phyloP scores from a whole-genome alignment of 352 stramenopile genomes.

The Phytophthora multivora region DNA sequence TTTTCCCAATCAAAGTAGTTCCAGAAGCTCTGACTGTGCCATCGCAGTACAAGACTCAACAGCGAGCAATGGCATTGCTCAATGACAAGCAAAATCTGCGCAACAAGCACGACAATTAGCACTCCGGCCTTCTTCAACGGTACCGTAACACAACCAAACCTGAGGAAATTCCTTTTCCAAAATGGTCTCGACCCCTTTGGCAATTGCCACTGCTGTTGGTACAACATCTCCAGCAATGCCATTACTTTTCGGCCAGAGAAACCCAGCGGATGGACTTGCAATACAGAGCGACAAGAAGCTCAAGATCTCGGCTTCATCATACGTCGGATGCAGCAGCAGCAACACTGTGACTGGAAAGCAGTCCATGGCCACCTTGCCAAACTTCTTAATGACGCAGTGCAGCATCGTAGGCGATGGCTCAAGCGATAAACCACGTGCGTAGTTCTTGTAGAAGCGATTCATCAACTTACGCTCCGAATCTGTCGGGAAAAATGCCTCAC shows the following conservation, averaged over 20 bases:
- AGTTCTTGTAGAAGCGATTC: conserved; percentile 74
- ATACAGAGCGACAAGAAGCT: conserved; percentile 38
- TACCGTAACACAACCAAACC: conserved; percentile 25
- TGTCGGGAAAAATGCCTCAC: conserved; percentile 26
- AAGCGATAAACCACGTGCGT: conserved; percentile 42
- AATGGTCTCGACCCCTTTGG: conserved; percentile 52
- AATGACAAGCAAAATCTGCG: conserved; percentile 48
- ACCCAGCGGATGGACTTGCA: conserved; percentile 22
- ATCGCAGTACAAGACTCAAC: conserved; percentile 47
- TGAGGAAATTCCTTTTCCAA: conserved; percentile 54
- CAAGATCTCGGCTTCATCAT: conserved; percentile 42
- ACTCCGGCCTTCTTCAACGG: neutral
- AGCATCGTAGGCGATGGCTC: conserved; percentile 48
- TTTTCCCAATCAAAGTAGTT: conserved; percentile 76
- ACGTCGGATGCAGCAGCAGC: conserved; percentile 55
- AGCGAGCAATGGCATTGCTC: conserved; percentile 55
- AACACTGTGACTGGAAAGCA: conserved; percentile 59
- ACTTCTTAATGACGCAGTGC: conserved; percentile 58
- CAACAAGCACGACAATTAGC: conserved; percentile 3
- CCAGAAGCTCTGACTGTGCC: conserved; percentile 67
- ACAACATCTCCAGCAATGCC: neutral
- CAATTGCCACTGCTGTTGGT: conserved; percentile 17
- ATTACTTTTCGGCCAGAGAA: conserved; percentile 45
- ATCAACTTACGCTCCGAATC: conserved; percentile 58
- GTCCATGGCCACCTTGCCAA: conserved; percentile 50